Evolutionary conservation across 306 rosid species (phyloP), one percentile per base, ranked within the genome.

Genomic region (Citrullus colocynthis): DNA sequence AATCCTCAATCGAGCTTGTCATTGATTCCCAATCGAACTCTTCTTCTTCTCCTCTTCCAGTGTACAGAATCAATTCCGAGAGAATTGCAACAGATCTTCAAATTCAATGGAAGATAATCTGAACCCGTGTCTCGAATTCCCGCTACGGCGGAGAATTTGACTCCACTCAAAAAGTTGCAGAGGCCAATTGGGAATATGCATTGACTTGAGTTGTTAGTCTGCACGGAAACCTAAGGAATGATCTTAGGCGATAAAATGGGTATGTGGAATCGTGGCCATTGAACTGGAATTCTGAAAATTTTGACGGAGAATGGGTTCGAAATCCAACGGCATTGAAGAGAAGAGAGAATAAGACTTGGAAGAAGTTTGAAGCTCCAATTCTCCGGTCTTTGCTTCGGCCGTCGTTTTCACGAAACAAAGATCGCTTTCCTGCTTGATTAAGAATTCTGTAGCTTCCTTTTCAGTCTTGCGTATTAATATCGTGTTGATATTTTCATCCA

Each of bases 11-110:
- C 75, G n/a, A 70, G 57, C 56, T 70, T 44, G n/a, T n/a, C 75
- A 70, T 45, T 45, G 56, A 70, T 70, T 66, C 6, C 30, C 2
- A 37, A 36, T 36, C 39, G 39, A 36, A 36, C 6, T 36, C 39
- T 5, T 4, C 5, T 36, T 3, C 65, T 28, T 13, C 42, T 61
- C 4, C 52, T 66, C 37, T 48, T 76, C 13, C 57, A 9, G 41
- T 76, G 28, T 55, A 66, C 60, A 21, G 66, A 75, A 78, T 79
- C 75, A 70, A 73, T 77, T 78, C 55, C 64, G 56, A 81, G n/a
- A 44, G 36, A 83, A 39, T 71, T 78, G 48, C 39, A 64, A 67
- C 28, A 15, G 21, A 62, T 56, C 79, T 65, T 62, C 79, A 37
- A 56, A 64, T 34, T 74, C 30, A 21, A 64, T 82, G 48, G 76